A percentile compares a stretch with the other conserved stretches of the same genome.
These are phyloP conservation scores for Penicillium paxilli DNA, from an alignment of 495 filamentous ascomycete genomes.

Conservation along the genomic window DNA sequence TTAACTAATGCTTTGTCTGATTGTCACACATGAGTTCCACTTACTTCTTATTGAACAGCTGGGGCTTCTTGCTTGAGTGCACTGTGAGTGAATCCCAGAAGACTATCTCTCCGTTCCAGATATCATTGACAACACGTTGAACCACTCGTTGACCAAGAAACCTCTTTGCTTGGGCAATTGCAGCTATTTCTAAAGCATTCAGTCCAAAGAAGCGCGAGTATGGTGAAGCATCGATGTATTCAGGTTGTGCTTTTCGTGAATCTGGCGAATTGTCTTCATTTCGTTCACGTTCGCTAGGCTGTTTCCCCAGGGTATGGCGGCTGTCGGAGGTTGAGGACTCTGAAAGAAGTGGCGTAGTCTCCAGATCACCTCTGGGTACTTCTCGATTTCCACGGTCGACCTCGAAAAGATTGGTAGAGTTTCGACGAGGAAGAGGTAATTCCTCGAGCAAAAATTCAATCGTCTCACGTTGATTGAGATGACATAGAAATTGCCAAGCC, in stretches of 20 bases:
- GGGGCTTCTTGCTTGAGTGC: conserved; percentile 75
- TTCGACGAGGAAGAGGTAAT: conserved; percentile 46
- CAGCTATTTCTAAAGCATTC: conserved; percentile 88
- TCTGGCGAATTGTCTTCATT: background rate
- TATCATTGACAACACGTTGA: conserved; percentile 83
- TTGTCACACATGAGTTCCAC: background rate
- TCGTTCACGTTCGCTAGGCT: background rate
- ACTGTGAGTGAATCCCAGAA: conserved; percentile 86
- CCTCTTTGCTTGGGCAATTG: conserved; percentile 83
- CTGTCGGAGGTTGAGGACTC: conserved; percentile 25
- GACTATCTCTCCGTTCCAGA: conserved; percentile 89
- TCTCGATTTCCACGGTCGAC: conserved; percentile 26
- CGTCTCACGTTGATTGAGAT: conserved; percentile 74
- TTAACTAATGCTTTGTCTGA: background rate
- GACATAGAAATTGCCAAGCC: conserved; percentile 83
- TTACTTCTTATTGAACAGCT: conserved; percentile 72
- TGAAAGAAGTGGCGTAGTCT: conserved; percentile 33
- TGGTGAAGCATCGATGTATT: conserved; percentile 49
- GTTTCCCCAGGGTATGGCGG: conserved; percentile 15
- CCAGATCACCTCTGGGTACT: conserved; percentile 9
- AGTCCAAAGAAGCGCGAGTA: conserved; percentile 70
- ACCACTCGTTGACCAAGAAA: conserved; percentile 85
- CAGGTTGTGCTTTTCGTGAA: conserved; percentile 7
- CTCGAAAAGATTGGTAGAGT: conserved; percentile 18
- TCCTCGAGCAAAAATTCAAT: conserved; percentile 86